Evolutionary conservation across 2,329 filamentous ascomycete genomes (phyloP).

Genomic region (Hirsutella thompsonii): DNA sequence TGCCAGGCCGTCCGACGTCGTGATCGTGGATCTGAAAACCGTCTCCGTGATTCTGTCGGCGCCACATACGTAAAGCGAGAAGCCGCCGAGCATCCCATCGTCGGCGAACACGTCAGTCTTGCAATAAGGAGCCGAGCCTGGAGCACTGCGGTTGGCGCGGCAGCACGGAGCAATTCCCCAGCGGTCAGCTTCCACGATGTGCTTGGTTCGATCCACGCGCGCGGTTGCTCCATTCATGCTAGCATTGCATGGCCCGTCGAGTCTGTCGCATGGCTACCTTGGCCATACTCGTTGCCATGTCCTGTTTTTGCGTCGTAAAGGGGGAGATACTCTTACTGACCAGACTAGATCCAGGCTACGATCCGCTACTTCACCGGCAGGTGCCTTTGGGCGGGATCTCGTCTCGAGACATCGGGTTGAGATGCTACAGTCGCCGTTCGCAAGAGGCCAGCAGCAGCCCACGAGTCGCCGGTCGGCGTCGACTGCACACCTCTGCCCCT

Average conservation of each 20-base stretch:
- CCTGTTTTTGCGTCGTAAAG: background rate
- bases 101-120: slow-evolving; percentile 10
- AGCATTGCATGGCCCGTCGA: too few species aligned
- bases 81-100: slow-evolving; percentile 5
- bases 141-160: background rate
- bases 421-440: slow-evolving; percentile 4
- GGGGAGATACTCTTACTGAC: slow-evolving; percentile 1
- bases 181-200: background rate
- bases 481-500: slow-evolving; percentile 8
- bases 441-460: slow-evolving; percentile 9
- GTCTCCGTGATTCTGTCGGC: slow-evolving; percentile 8
- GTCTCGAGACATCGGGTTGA: slow-evolving; percentile 8
- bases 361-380: background rate
- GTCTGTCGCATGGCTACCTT: too few species aligned
- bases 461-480: slow-evolving; percentile 7
- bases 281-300: background rate
- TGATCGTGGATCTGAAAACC: slow-evolving; percentile 4
- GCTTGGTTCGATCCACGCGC: too few species aligned
- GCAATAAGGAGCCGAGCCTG: slow-evolving; percentile 7
- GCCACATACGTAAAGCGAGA: slow-evolving; percentile 10
- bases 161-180: background rate
- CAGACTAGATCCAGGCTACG: slow-evolving; percentile 4
- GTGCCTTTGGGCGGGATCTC: background rate
- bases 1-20: background rate
- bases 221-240: too few species aligned